Base-by-base conservation (phyloP, 257 asterid species). In the Ocimum tenuiflorum region DNA sequence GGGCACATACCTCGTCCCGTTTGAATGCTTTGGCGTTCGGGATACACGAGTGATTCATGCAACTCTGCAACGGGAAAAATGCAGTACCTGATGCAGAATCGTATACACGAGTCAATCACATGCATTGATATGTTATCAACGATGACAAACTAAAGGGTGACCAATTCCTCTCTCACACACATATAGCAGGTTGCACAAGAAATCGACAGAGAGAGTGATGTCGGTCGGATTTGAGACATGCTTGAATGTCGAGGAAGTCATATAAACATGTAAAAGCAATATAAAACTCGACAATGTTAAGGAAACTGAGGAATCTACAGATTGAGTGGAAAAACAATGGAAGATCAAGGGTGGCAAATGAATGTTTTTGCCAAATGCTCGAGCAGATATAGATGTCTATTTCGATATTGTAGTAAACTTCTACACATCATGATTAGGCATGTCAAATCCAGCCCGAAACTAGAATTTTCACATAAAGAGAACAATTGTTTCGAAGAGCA, bases 21-120 rank as follows among this genome's bases (percentile, higher is more conserved):
- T 92, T 92, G 48, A 86, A 92, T 39, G 99, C 96, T 80, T 77
- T 92, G 23, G 95, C 95, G 73, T 90, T 90, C 39, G 97, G 99
- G 75, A 65, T 45, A 73, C 99, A 92, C 0, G 96, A 89, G 80
- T 92, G 99, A 66, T 92, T 92, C 85, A 89, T 87, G 70, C 97
- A 92, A 55, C 99, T 89, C 79, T 87, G 99, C 68, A 92, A 36
- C 43, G 97, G 97, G 75, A 78, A 87, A 80, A 92, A 92, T 9
- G 96, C 95, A 52, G 94, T 82, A 56, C 99, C 98, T 92, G 78
- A 71, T 20, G 75, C 71, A 80, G 70, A 81, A 61, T 51, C 31
- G 54, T 3, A 8, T 17, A 36, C 36, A 57, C 10, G 43, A 17
- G 49, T 31, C 52, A 42, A 65, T 15, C 50, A 65, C 17, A 45